phyloP scores from a whole-genome alignment of 2,329 filamentous ascomycete genomes.

The Cordyceps cicadae region DNA sequence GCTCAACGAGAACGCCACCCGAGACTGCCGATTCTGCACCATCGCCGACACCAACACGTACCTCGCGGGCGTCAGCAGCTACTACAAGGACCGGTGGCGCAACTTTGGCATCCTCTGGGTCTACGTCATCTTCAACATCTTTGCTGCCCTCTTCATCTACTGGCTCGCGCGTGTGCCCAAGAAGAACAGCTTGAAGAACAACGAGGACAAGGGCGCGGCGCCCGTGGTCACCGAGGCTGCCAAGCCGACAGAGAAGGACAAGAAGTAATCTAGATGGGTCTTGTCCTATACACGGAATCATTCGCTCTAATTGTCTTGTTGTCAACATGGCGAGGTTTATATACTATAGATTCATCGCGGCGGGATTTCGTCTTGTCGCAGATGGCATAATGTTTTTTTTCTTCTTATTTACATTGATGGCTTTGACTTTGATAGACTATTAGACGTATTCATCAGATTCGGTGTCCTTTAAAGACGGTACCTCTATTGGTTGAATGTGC shows the following conservation, averaged over 20 bases:
- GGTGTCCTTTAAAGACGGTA: neutral
- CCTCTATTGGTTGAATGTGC: constrained; percentile 2
- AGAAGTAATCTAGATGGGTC: neutral
- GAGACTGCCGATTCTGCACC: constrained; percentile 48
- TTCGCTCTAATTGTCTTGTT: neutral
- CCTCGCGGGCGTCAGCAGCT: constrained; percentile 38
- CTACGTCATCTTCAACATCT: constrained; percentile 52
- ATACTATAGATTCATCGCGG: constrained; percentile 1
- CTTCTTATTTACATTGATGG: neutral
- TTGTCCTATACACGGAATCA: neutral
- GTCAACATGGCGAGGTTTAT: neutral
- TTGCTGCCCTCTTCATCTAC: constrained; percentile 46
- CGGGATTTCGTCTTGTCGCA: neutral
- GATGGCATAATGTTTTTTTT: neutral
- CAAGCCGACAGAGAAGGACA: neutral
- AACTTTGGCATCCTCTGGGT: constrained; percentile 59
- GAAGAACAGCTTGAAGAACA: constrained; percentile 24
- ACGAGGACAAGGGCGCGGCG: neutral
- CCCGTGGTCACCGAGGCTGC: neutral
- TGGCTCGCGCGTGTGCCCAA: constrained; percentile 45
- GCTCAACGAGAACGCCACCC: constrained; percentile 36
- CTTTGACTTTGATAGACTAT: neutral
- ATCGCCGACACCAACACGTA: constrained; percentile 44
- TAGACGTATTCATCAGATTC: neutral
- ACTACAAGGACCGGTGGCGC: constrained; percentile 55